phyloP scores from a whole-genome alignment of 768 basidiomycete genomes.

The Naganishia friedmannii region DNA sequence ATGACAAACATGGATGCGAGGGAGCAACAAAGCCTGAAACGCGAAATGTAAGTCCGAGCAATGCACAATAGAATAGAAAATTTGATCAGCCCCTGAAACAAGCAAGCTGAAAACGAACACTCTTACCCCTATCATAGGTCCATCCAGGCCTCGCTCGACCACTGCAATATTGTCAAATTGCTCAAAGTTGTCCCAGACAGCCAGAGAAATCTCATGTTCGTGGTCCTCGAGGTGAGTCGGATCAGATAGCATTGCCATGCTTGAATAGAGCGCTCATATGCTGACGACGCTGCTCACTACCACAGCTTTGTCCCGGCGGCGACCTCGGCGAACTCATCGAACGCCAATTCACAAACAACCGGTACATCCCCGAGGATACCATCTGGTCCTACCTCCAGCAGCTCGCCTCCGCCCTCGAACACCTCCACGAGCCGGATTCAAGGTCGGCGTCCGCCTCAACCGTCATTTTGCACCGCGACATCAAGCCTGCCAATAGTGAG shows the following conservation, averaged over 20 bases:
- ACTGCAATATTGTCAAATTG: not conserved
- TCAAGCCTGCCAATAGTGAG: slow-evolving; percentile 1
- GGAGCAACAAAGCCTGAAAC: not conserved
- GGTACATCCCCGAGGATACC: not conserved
- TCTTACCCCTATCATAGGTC: no score
- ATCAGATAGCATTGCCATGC: not conserved
- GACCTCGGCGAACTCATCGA: not conserved
- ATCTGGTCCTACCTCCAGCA: not conserved
- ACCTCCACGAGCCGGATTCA: not conserved
- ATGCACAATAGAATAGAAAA: no score
- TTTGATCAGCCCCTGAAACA: no score
- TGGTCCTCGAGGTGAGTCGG: not conserved
- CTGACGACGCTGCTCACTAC: not conserved
- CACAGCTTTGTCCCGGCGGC: not conserved
- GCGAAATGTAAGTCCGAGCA: not conserved
- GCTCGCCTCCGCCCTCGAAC: not conserved
- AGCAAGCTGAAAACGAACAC: no score
- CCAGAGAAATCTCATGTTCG: not conserved
- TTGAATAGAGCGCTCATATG: not conserved
- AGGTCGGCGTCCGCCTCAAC: not conserved
- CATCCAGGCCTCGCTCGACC: not conserved
- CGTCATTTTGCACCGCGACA: not conserved
- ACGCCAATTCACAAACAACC: not conserved
- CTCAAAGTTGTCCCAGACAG: not conserved
- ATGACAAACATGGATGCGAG: not conserved